Base-by-base conservation (phyloP, 2,329 filamentous ascomycete species). In the Magnaporthiopsis rhizophila region DNA sequence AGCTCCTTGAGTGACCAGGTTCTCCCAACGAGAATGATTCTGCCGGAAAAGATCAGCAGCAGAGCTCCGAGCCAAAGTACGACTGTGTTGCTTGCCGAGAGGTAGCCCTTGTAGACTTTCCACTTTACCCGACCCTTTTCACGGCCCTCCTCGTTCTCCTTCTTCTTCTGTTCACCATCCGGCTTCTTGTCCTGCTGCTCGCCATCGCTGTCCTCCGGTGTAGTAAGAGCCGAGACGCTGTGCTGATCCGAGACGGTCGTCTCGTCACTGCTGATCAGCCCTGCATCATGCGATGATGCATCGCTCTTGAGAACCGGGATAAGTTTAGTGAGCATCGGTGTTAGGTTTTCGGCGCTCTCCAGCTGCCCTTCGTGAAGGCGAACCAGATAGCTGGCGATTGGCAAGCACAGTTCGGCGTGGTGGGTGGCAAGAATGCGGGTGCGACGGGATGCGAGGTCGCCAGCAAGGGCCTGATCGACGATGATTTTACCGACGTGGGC, bases 371-470 rank as follows among this genome's bases (percentile, higher is more conserved):
- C 70, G 34, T 69, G 68, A 12, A 76, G 71, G 13, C 67, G 66
- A 13, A 76, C 70, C 15, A 73, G 64, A 26, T 71, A 74, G 26
- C 71, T 71, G 1, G 74, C 72, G 32, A 70, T 66, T 0, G 71
- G 70, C 26, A 72, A 63, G 50, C 74, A 74, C 65, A 75, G 68
- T 59, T 75, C 74, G 0, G 71, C 68, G 57, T 76, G 74, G 71
- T 87, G 84, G 0, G 87, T 87, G 60, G 88, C 86, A 5, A 87
- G 78, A 59, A 89, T 86, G 0, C 85, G 86, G 0, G 87, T 89
- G 38, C 86, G 78, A 26, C 81, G 80, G 12, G 64, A 61, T 58
- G 79, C 75, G 0, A 85, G 82, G 0, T 86, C 76, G 11, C 79
- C 78, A 36, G 80, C 78, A 59, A 86, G 75, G 0, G 83, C 83